Conservation (phyloP, 2,329 filamentous ascomycete genomes). For the Nigrospora oryzae region DNA sequence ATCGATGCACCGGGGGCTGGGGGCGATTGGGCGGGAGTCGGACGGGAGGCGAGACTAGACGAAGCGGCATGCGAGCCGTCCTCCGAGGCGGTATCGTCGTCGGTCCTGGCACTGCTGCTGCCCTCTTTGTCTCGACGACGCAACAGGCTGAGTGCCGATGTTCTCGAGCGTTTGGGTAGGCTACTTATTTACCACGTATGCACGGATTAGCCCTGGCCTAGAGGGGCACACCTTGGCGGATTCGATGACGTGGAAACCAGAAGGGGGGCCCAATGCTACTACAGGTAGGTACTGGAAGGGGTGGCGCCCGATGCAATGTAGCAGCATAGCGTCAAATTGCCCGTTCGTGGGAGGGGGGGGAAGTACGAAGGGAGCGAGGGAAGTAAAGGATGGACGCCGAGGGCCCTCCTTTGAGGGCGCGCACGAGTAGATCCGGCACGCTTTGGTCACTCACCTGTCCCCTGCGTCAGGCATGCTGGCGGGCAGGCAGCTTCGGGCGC, state of each 20-base stretch:
- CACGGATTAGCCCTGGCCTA: slow-evolving; percentile 3
- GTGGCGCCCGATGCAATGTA: too few relatives aligned
- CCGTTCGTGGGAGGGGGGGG: too few relatives aligned
- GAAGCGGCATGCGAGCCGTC: slow-evolving; percentile 30
- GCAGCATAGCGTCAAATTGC: too few relatives aligned
- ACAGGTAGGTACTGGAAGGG: too few relatives aligned
- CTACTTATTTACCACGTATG: slow-evolving; percentile 11
- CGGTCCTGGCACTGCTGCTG: slow-evolving; percentile 24
- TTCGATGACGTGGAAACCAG: too few relatives aligned
- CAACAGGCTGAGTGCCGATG: slow-evolving; percentile 43
- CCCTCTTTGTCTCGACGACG: slow-evolving; percentile 35
- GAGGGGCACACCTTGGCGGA: too few relatives aligned
- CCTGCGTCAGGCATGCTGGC: slow-evolving; percentile 5
- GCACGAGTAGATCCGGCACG: too few relatives aligned
- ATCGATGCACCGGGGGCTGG: slow-evolving; percentile 26
- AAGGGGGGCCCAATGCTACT: too few relatives aligned
- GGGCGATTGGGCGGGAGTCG: slow-evolving; percentile 22
- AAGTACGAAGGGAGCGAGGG: too few relatives aligned
- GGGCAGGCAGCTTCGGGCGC: too few relatives aligned
- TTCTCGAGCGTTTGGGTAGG: slow-evolving; percentile 47
- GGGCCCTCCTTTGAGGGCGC: too few relatives aligned
- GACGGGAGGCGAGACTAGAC: slow-evolving; percentile 22
- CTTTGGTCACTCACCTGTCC: slow-evolving; percentile 3
- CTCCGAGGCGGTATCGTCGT: slow-evolving; percentile 40
- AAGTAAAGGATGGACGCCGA: too few relatives aligned